Evolutionary conservation across 169 alveolate genomes (phyloP), one percentile per base, ranked within the genome.

Genomic region (Ichthyophthirius multifiliis): DNA sequence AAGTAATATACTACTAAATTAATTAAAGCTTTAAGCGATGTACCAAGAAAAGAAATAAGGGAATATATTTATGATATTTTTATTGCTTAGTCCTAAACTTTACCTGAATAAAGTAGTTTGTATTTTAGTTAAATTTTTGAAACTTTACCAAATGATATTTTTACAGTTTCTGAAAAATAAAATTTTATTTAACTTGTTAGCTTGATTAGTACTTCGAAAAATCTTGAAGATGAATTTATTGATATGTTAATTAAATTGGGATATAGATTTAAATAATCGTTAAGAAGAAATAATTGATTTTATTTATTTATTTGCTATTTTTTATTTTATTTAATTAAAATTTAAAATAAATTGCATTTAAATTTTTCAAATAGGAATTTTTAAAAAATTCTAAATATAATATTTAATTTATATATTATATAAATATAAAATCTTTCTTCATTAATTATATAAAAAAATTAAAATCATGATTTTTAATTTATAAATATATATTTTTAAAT

Each of bases 41-140:
- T 55, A 10, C 71, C 71, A 0, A 55, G 71, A 34, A 55, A 55
- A 23, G 71, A 55, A 55, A 10, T 55, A 55, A 34, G 71, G 23
- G 23, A 55, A 55, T 55, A 20, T 55, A 55, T 55, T 20, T 55
- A 55, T 55, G 71, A 55, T 5, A 55, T 55, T 3, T 55, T 55
- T 55, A 55, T 55, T 55, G 71, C 71, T 15, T 55, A 55, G 18
- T n/a, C n/a, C n/a, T n/a, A n/a, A n/a, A n/a, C n/a, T n/a, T n/a
- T n/a, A n/a, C n/a, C n/a, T n/a, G n/a, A n/a, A 55, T 55, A 6
- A 27, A 3, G 2, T 55, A 39, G 10, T 55, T 55, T 55, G 43
- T 34, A 27, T 55, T n/a, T 2, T 16, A 16, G 12, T 55, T 39
- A 55, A 27, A 55, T 55, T 15, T 7, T 55, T 23, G 13, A 55